phyloP scores from a whole-genome alignment of 148 eudicot species.

The Arctostaphylos glauca region DNA sequence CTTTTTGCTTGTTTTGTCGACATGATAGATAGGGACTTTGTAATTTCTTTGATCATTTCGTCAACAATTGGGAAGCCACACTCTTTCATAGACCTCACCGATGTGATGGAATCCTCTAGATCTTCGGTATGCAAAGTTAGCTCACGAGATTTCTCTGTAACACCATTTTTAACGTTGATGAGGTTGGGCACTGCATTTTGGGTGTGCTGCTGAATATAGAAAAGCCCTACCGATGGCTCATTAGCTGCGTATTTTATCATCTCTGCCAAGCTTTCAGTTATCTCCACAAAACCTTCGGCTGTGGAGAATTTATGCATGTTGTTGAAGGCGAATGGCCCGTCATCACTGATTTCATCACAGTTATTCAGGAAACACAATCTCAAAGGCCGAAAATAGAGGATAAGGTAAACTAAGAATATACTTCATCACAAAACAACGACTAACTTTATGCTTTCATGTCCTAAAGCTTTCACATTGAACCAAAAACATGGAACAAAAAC shows the following conservation, averaged over 20 bases:
- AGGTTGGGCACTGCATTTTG: slow-evolving; percentile 84
- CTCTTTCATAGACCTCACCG: slow-evolving; percentile 80
- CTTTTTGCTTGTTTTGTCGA: slow-evolving; percentile 56
- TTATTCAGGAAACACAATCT: neutral
- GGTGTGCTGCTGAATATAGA: slow-evolving; percentile 83
- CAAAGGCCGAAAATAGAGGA: neutral
- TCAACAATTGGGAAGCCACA: slow-evolving; percentile 70
- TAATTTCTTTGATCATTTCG: slow-evolving; percentile 74
- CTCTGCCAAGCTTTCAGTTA: slow-evolving; percentile 68
- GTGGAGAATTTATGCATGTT: slow-evolving; percentile 75
- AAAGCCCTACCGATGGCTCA: slow-evolving; percentile 94
- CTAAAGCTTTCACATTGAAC: neutral
- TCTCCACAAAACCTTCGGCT: slow-evolving; percentile 83
- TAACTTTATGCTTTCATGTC: neutral
- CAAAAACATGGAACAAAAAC: neutral
- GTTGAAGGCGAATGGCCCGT: slow-evolving; percentile 32
- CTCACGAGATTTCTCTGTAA: slow-evolving; percentile 55
- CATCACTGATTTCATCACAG: slow-evolving; percentile 34
- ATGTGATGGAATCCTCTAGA: slow-evolving; percentile 68
- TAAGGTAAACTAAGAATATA: neutral
- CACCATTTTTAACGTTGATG: slow-evolving; percentile 48
- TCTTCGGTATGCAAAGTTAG: slow-evolving; percentile 71
- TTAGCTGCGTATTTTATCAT: slow-evolving; percentile 87
- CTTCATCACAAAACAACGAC: neutral
- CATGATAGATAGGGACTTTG: slow-evolving; percentile 47